Base-by-base conservation (phyloP, 2,329 filamentous ascomycete genomes). In the Dactylella cylindrospora region DNA sequence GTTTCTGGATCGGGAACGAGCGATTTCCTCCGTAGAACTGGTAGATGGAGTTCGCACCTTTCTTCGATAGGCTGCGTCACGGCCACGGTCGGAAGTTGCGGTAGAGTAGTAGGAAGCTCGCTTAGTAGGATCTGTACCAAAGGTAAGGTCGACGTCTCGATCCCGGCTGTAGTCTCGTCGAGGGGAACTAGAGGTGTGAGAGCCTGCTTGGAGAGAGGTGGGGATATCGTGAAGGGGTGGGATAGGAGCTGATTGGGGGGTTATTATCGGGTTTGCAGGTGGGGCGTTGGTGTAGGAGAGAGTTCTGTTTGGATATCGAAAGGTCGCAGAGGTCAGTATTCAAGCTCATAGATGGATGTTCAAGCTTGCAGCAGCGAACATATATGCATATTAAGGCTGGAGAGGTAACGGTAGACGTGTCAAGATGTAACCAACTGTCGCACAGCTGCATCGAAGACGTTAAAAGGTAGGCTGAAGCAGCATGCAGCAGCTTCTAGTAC, bases 131-230 rank as follows among this genome's bases (percentile, higher is more conserved):
- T 46, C 33, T 1, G 49, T 19, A 28, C 28, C 49, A 19, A 53
- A 53, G 13, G 38, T 32, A 12, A 44, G 31, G 15, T 53, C 49
- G 22, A 35, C 26, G 23, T 44, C 49, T 2, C 22, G 9, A 23
- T 35, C 38, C 12, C 29, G 38, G 33, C 29, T 52, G 20, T 17
- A 26, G 36, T n/a, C n/a, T n/a, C n/a, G n/a, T n/a, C 20, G 31
- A 39, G 17, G 26, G 22, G 36, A 33, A 13, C 19, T 13, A 4
- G 41, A 51, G 17, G 19, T 23, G 19, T 45, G 36, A 13, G 23
- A 25, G 12, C 55, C 55, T 19, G 55, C 20, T 41, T 61, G 55
- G 26, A 61, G 47, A 17, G 55, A 47, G 23, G 55, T 47, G 23
- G 55, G 55, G 32, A 61, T 33, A n/a, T 52, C 28, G 23, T 53